Conservation (phyloP, 192 early-diverging fungal species). For the Coemansia sp. region DNA sequence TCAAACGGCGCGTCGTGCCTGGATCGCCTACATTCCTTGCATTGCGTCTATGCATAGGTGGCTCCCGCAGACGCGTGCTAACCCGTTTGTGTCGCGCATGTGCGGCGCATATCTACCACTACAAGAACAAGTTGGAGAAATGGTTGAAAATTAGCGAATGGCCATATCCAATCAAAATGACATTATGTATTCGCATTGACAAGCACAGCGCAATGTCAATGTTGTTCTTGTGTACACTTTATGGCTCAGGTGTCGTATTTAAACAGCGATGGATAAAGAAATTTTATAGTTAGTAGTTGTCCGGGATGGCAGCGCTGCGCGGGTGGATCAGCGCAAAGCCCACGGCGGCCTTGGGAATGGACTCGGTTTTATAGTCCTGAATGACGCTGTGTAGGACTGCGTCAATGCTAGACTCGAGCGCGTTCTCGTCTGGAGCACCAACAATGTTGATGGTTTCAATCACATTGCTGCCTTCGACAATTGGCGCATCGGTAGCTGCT, state of each 20-base stretch:
- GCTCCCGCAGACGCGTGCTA: neutral
- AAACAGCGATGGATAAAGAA: neutral
- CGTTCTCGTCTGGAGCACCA: slow-evolving; percentile 28
- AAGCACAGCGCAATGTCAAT: too few species aligned
- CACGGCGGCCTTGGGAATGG: slow-evolving; percentile 52
- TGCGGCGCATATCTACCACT: neutral
- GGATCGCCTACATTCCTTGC: slow-evolving; percentile 3
- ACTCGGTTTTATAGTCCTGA: slow-evolving; percentile 38
- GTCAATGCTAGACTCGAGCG: slow-evolving; percentile 50
- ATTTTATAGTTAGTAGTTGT: neutral
- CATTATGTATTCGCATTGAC: too few species aligned
- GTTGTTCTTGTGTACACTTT: neutral
- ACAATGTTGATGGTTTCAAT: slow-evolving; percentile 41
- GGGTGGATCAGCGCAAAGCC: slow-evolving; percentile 54
- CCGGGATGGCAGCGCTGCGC: slow-evolving; percentile 10
- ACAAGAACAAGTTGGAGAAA: neutral
- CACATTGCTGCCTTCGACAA: neutral
- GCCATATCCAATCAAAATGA: too few species aligned
- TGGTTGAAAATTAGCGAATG: too few species aligned
- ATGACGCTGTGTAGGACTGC: slow-evolving; percentile 52
- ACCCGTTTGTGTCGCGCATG: neutral
- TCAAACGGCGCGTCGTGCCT: slow-evolving; percentile 3
- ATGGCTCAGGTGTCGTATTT: neutral
- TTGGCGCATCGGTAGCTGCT: neutral
- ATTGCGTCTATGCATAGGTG: slow-evolving; percentile 6